A percentile compares a stretch with the other conserved stretches of the same genome.
These are phyloP conservation scores for Thermothielavioides terrestris DNA, from an alignment of 495 filamentous ascomycete genomes.

Conservation along the genomic window DNA sequence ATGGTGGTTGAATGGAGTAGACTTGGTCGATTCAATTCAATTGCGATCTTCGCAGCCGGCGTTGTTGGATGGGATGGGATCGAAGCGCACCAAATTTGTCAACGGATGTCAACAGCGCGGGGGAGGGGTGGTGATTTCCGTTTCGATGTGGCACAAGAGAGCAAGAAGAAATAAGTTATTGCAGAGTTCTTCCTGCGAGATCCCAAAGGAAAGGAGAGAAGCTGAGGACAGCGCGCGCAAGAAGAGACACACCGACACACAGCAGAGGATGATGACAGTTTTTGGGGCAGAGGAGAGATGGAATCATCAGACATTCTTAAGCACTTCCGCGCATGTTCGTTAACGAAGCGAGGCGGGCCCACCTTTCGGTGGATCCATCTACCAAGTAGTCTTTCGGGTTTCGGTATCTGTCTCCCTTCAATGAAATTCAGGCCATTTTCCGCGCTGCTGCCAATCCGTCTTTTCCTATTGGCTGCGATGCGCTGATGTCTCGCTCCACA, in stretches of 20 bases:
- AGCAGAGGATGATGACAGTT: too few relatives aligned
- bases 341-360: not conserved
- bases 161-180: not conserved
- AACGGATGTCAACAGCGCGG: conserved; percentile 1
- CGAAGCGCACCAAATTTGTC: not conserved
- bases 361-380: conserved; percentile 13
- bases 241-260: too few relatives aligned
- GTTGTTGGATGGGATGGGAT: not conserved
- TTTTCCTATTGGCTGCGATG: conserved; percentile 10
- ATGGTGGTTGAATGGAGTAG: conserved; percentile 39
- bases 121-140: not conserved
- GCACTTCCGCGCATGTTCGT: too few relatives aligned
- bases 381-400: conserved; percentile 11
- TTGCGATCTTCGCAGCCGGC: not conserved
- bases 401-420: conserved; percentile 16
- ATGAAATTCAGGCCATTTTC: conserved; percentile 11
- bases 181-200: not conserved
- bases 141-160: not conserved
- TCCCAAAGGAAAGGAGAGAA: not conserved
- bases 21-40: not conserved
- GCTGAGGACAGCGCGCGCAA: not conserved
- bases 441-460: conserved; percentile 5
- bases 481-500: not conserved
- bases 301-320: too few relatives aligned
- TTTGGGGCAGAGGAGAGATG: too few relatives aligned